Evolutionary conservation across 2,329 filamentous ascomycete genomes (phyloP).

Genomic region (Ustulina deusta): DNA sequence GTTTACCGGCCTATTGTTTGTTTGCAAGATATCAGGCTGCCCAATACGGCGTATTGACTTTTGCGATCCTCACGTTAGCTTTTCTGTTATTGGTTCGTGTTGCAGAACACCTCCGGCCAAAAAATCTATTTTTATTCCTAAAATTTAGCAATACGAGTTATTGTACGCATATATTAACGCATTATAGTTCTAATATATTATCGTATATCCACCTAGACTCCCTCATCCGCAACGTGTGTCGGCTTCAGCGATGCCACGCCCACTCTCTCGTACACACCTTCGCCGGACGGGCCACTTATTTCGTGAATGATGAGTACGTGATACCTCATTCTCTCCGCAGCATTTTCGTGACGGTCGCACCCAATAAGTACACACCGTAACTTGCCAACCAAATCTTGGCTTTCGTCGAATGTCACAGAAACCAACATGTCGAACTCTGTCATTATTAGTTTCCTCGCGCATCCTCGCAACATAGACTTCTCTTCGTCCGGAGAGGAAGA

Average conservation of each 20-base stretch:
- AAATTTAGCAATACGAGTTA: too few species aligned
- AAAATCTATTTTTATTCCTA: too few species aligned
- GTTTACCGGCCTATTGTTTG: too few species aligned
- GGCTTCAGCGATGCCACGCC: conserved; percentile 29
- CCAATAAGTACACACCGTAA: conserved; percentile 26
- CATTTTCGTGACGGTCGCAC: conserved; percentile 8
- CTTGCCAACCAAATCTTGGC: background rate
- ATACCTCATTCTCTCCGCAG: background rate
- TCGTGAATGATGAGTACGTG: conserved; percentile 24
- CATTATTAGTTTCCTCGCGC: conserved; percentile 10
- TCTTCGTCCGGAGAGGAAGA: background rate
- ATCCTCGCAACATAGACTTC: background rate
- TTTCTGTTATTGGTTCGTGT: too few species aligned
- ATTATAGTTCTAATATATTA: too few species aligned
- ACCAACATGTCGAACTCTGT: background rate
- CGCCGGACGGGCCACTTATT: background rate
- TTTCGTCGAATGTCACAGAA: conserved; percentile 12
- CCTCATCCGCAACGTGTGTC: conserved; percentile 14
- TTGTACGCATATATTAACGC: too few species aligned
- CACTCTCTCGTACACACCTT: conserved; percentile 26
- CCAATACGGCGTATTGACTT: too few species aligned
- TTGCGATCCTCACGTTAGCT: too few species aligned
- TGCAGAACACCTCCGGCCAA: too few species aligned
- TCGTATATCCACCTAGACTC: too few species aligned
- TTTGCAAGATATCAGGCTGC: too few species aligned